These are phyloP conservation scores for Pseudocohnilembus persalinus DNA, from an alignment of 169 alveolate species.

Conservation along the genomic window DNA sequence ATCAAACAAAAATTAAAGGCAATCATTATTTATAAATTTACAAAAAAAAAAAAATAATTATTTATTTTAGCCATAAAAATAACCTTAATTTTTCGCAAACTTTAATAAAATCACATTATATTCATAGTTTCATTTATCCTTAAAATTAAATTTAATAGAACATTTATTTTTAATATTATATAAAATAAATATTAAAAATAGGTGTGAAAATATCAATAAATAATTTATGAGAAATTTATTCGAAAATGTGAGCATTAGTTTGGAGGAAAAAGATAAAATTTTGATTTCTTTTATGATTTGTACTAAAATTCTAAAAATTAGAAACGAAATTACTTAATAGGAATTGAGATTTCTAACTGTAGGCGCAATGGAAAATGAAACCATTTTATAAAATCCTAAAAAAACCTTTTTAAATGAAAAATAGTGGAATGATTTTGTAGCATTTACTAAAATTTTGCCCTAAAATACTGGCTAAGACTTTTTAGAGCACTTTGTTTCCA, in stretches of 20 bases:
- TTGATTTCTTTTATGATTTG: background rate
- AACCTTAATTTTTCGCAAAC: no score
- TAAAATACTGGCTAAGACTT: background rate
- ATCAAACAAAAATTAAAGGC: no score
- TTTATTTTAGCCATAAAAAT: no score
- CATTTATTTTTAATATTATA: no score
- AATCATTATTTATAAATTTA: no score
- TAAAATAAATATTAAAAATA: no score
- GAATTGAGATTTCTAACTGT: background rate
- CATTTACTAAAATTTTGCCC: background rate
- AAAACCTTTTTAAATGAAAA: background rate
- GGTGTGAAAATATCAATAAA: background rate
- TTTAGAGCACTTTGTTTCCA: background rate
- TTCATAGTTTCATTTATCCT: no score
- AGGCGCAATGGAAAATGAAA: background rate
- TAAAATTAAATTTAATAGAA: no score
- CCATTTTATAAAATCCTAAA: background rate
- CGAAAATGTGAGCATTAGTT: background rate
- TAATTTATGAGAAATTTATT: no score
- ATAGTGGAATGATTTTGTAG: background rate
- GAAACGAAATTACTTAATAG: background rate
- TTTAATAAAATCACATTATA: no score
- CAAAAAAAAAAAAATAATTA: no score
- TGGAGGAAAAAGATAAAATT: background rate
- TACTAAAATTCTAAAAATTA: background rate